phyloP scores from a whole-genome alignment of 495 filamentous ascomycete species.

The Aspergillus ostianus region DNA sequence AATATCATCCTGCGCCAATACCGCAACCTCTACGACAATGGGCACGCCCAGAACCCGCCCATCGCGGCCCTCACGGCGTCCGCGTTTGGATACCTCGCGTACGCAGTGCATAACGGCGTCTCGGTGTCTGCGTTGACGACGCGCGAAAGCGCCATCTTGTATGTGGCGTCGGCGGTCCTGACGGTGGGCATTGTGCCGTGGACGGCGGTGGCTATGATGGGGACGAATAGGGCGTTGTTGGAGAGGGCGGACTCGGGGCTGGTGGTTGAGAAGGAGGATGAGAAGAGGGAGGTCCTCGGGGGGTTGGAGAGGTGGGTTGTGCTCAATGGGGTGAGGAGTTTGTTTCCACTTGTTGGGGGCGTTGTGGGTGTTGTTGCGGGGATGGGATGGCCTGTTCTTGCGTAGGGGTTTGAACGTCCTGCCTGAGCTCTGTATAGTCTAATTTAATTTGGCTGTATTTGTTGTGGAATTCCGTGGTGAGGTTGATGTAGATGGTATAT shows the following conservation, averaged over 20 bases:
- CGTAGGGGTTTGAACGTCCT: not conserved
- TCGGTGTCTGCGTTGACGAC: slow-evolving; percentile 27
- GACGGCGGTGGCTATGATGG: slow-evolving; percentile 27
- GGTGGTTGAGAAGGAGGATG: slow-evolving; percentile 18
- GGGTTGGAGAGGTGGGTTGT: slow-evolving; percentile 35
- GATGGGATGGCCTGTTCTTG: slow-evolving; percentile 2
- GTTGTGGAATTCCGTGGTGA: too few relatives aligned
- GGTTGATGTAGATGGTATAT: too few relatives aligned
- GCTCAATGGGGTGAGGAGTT: slow-evolving; percentile 33
- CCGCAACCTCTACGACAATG: slow-evolving; percentile 29
- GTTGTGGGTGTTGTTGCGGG: slow-evolving; percentile 21
- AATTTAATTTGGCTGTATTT: not conserved
- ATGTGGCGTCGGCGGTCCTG: slow-evolving; percentile 28
- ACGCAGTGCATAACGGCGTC: slow-evolving; percentile 24
- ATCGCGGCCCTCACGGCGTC: slow-evolving; percentile 28
- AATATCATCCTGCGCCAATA: slow-evolving; percentile 28
- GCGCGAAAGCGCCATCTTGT: slow-evolving; percentile 19
- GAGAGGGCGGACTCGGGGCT: slow-evolving; percentile 14
- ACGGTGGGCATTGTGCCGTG: slow-evolving; percentile 39
- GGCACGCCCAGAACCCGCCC: slow-evolving; percentile 35
- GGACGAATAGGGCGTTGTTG: slow-evolving; percentile 28
- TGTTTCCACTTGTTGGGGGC: slow-evolving; percentile 38
- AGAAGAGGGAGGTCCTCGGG: slow-evolving; percentile 24
- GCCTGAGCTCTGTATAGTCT: not conserved
- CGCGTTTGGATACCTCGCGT: slow-evolving; percentile 42